Evolutionary conservation across 108 stramenopile species (phyloP), one percentile per base, ranked within the genome.

Genomic region (Cyclotella distinguenda): DNA sequence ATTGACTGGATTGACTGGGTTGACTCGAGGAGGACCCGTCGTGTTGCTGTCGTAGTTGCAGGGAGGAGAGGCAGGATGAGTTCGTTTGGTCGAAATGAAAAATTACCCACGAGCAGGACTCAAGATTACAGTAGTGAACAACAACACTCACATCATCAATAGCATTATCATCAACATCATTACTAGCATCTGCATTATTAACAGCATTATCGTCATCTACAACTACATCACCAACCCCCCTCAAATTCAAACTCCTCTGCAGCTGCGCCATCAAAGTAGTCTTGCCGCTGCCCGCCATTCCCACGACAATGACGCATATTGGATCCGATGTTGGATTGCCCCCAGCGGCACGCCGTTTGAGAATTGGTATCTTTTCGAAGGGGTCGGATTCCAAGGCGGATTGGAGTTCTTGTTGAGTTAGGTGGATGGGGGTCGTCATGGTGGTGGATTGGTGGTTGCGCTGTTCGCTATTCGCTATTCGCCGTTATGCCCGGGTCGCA

Each of bases 211-310:
- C 33, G 27, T 63, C 69, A 35, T n/a, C n/a, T n/a, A n/a, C n/a
- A n/a, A n/a, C n/a, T n/a, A 10, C 70, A 10, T 38, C 66, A 13
- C 33, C 52, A 19, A 26, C 46, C 33, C 30, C 40, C 61, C 22
- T 75, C 77, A 75, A 56, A 34, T 76, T 69, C n/a, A 85, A 85
- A 34, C 65, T 60, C 47, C 72, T 59, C 47, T 86, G 86, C 19
- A 94, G 77, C 44, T 80, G 84, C 0, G 85, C 66, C 82, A 95
- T 82, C 13, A 95, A 68, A 2, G 94, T 94, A 0, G 94, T 92
- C 70, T 97, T 97, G 10, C 96, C 96, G 35, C 78, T 79, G 0
- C 96, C 96, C 4, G 96, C 96, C 96, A 97, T 97, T 30, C 96
- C 96, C 0, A 95, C 87, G 5, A 95, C 77, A 46, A 97, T 74